phyloP scores from a whole-genome alignment of 805 yeast genomes.

The Wickerhamiella azyma region DNA sequence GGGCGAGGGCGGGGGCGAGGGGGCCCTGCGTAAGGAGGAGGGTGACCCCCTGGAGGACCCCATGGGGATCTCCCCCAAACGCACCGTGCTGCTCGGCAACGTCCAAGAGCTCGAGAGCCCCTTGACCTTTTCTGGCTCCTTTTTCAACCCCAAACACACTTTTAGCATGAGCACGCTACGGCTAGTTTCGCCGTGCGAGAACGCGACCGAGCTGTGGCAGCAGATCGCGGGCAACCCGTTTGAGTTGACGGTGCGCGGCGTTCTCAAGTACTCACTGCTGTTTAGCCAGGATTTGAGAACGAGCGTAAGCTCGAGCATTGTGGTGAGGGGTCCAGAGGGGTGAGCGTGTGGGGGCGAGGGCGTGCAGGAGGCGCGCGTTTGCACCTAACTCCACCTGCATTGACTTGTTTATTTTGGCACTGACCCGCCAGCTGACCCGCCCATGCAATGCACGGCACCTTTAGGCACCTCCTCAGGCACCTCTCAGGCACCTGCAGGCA shows the following conservation, averaged over 20 bases:
- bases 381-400: too few relatives aligned
- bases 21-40: too few relatives aligned
- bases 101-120: constrained; percentile 56
- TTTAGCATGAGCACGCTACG: constrained; percentile 57
- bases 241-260: constrained; percentile 73
- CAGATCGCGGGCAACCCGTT: constrained; percentile 64
- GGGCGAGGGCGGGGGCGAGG: too few relatives aligned
- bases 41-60: too few relatives aligned
- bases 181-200: constrained; percentile 55
- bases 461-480: too few relatives aligned
- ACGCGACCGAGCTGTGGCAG: constrained; percentile 43
- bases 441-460: too few relatives aligned
- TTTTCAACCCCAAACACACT: constrained; percentile 48
- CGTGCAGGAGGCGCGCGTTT: too few relatives aligned
- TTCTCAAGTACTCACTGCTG: constrained; percentile 63
- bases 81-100: constrained; percentile 67
- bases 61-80: too few relatives aligned
- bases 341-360: too few relatives aligned
- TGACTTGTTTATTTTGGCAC: not conserved
- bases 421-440: too few relatives aligned
- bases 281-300: constrained; percentile 28
- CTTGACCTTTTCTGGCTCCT: constrained; percentile 60
- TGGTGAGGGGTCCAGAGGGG: constrained; percentile 1
- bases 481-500: too few relatives aligned
- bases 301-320: constrained; percentile 13